phyloP scores from a whole-genome alignment of 805 yeast species.

The Starmerella riodocensis region DNA sequence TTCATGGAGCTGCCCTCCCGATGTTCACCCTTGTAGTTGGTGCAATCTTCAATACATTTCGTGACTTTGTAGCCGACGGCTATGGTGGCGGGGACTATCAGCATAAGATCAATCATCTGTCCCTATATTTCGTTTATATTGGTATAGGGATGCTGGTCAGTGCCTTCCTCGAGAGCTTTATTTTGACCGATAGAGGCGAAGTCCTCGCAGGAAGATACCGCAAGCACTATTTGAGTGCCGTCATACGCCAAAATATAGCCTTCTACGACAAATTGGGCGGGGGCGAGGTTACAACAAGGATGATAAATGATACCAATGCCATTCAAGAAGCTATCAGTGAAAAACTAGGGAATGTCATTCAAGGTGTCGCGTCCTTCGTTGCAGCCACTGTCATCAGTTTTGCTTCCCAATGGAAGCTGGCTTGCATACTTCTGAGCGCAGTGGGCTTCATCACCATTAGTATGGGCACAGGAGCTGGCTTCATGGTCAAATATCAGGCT shows the following conservation, averaged over 20 bases:
- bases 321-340: background rate
- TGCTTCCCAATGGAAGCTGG: background rate
- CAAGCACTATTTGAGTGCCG: background rate
- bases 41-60: background rate
- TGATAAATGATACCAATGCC: background rate
- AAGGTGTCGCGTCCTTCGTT: background rate
- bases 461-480: background rate
- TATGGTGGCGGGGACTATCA: background rate
- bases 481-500: background rate
- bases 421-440: background rate
- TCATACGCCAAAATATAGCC: background rate
- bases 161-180: background rate
- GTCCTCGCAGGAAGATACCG: background rate
- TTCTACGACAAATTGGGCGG: background rate
- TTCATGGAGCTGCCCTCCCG: background rate
- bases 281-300: background rate
- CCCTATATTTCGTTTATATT: background rate
- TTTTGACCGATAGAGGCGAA: background rate
- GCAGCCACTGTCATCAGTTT: constrained; percentile 1
- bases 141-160: background rate
- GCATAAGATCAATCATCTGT: background rate
- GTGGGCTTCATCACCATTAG: background rate
- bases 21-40: background rate
- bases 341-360: background rate
- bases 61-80: background rate